Percentiles rank a stretch among this genome's conserved stretches.
These are phyloP conservation scores for Tylopilus balloui DNA, from an alignment of 768 basidiomycete genomes.

Conservation along the genomic window DNA sequence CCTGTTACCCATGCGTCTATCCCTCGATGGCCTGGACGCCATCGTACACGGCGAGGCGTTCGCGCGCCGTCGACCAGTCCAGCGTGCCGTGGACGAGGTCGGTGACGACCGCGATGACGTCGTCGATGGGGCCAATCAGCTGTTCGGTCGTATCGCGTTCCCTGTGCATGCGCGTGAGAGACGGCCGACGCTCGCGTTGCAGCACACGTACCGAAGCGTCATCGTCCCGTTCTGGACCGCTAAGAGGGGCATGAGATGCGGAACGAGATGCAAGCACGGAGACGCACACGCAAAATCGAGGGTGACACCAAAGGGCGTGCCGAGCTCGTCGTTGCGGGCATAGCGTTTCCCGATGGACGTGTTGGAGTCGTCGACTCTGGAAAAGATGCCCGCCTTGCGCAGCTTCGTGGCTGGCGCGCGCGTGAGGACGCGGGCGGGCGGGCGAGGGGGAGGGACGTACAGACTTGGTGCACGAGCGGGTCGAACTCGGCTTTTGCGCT, in stretches of 20 bases:
- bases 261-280: accelerated
- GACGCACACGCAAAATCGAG: constrained; percentile 83
- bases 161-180: constrained; percentile 38
- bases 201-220: constrained; percentile 73
- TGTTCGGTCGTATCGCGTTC: constrained; percentile 95
- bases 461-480: constrained; percentile 82
- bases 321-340: constrained; percentile 96
- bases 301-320: constrained; percentile 95
- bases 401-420: constrained; percentile 68
- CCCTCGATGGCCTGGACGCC: constrained; percentile 82
- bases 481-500: constrained; percentile 81
- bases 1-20: no score
- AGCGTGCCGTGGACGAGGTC: constrained; percentile 73
- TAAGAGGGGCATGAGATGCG: constrained; percentile 28
- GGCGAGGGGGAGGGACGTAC: constrained; percentile 50
- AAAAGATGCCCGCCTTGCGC: constrained; percentile 84
- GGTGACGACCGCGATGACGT: constrained; percentile 76
- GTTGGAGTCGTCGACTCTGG: constrained; percentile 93
- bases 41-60: constrained; percentile 71
- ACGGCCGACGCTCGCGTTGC: not conserved
- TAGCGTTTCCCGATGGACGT: constrained; percentile 96
- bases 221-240: constrained; percentile 90
- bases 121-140: constrained; percentile 84
- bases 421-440: not conserved
- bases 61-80: constrained; percentile 74